Evolutionary conservation across 208 protist species (phyloP).

Genomic region (Leishmania amazonensis): DNA sequence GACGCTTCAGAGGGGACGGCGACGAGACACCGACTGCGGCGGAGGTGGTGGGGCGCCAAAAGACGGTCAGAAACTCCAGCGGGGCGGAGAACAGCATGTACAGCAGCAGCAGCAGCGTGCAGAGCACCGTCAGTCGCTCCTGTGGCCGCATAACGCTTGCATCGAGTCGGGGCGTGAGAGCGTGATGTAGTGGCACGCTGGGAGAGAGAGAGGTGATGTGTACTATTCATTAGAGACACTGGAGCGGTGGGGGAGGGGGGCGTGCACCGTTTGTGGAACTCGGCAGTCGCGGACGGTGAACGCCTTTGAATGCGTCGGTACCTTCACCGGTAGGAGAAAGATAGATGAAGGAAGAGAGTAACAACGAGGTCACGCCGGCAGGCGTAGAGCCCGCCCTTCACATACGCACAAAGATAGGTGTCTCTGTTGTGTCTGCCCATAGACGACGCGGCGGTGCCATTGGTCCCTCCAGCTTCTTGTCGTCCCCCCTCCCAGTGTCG

Average conservation of each 20-base stretch:
- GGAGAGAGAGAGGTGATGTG: not conserved
- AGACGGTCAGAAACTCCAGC: not conserved
- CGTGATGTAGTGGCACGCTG: not conserved
- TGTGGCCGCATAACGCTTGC: not conserved
- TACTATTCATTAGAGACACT: not conserved
- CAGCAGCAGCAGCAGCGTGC: slow-evolving; percentile 15
- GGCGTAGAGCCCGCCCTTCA: not conserved
- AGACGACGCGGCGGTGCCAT: not conserved
- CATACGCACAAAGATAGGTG: not conserved
- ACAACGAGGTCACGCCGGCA: not conserved
- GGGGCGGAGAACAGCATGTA: slow-evolving; percentile 7
- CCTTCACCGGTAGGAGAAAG: not conserved
- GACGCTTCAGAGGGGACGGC: not conserved
- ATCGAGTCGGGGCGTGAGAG: not conserved
- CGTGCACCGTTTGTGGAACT: not conserved
- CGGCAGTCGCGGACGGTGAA: not conserved
- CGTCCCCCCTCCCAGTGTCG: not conserved
- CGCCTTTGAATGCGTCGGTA: not conserved
- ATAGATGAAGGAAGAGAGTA: not conserved
- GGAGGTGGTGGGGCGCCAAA: not conserved
- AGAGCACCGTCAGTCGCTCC: slow-evolving; percentile 11
- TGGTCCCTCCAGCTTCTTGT: not conserved
- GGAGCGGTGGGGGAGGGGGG: not conserved
- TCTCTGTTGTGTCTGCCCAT: not conserved
- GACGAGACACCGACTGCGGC: not conserved